Percentiles rank a stretch among this genome's conserved stretches.
These are phyloP conservation scores for Suhomyces xylopsoci DNA, from an alignment of 805 yeast species.

Conservation along the genomic window DNA sequence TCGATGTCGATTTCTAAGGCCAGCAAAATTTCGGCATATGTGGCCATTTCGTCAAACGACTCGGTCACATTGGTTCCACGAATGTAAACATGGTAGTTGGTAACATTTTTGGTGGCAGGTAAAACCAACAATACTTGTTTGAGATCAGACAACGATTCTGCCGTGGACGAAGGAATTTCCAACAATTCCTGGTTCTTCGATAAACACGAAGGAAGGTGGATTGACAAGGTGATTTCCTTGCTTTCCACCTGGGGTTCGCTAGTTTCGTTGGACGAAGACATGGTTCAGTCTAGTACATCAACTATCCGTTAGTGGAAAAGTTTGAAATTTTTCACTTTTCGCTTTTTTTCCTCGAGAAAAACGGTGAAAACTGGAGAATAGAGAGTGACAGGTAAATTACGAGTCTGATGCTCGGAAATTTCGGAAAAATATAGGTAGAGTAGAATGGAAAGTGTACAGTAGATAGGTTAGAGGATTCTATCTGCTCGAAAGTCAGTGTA, in stretches of 20 bases:
- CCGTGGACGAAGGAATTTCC: constrained; percentile 29
- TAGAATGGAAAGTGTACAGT: not conserved
- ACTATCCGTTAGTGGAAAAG: not conserved
- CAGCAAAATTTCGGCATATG: constrained; percentile 24
- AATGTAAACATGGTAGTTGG: constrained; percentile 52
- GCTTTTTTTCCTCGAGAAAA: not conserved
- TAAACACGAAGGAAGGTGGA: constrained; percentile 17
- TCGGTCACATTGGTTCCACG: constrained; percentile 32
- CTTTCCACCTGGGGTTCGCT: constrained; percentile 9
- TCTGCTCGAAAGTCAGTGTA: not conserved
- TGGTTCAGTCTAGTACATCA: not conserved
- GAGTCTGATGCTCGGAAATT: not conserved
- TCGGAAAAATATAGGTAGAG: not conserved
- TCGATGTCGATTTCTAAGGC: constrained; percentile 18
- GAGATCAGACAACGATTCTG: constrained; percentile 55
- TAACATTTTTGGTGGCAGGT: constrained; percentile 55
- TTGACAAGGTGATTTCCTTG: constrained; percentile 19
- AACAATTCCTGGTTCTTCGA: constrained; percentile 18
- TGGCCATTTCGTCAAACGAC: constrained; percentile 19
- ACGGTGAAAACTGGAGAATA: not conserved
- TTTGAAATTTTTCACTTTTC: not conserved
- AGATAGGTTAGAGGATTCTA: not conserved
- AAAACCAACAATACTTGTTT: constrained; percentile 56
- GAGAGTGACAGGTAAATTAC: not conserved
- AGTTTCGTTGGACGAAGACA: constrained; percentile 1